Evolutionary conservation across 345 rosid genomes (phyloP).

Genomic region (Capsella bursapastoris): DNA sequence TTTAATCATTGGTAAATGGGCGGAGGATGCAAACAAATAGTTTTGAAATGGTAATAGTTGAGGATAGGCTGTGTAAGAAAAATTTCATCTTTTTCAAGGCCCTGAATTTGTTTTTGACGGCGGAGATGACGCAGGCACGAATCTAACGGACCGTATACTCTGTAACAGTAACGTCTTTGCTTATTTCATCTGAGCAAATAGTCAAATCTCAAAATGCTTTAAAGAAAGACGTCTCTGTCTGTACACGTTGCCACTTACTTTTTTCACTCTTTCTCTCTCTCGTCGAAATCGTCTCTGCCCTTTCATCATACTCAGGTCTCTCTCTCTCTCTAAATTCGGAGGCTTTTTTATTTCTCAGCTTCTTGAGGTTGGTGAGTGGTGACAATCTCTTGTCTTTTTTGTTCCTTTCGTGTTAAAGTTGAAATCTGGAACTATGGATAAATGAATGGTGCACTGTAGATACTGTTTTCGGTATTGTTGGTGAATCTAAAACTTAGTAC

Average conservation of each 20-base stretch:
- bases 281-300: constrained; percentile 22
- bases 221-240: constrained; percentile 3
- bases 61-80: background rate
- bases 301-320: background rate
- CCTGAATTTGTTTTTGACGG: constrained; percentile 5
- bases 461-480: background rate
- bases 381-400: background rate
- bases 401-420: background rate
- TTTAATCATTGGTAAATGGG: background rate
- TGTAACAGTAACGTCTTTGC: constrained; percentile 18
- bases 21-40: background rate
- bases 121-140: constrained; percentile 30
- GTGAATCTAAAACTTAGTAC: constrained; percentile 17
- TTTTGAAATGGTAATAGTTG: background rate
- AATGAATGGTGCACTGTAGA: background rate
- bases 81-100: background rate
- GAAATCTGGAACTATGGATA: background rate
- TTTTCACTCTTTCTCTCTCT: constrained; percentile 13
- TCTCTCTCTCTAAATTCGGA: background rate
- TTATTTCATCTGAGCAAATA: background rate
- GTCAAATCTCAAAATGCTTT: constrained; percentile 33
- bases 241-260: constrained; percentile 1
- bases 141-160: constrained; percentile 41
- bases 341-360: background rate
- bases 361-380: constrained; percentile 32